Base-by-base conservation (phyloP, 129 eudicot genomes). In the Chrysanthemum lavandulifolium region DNA sequence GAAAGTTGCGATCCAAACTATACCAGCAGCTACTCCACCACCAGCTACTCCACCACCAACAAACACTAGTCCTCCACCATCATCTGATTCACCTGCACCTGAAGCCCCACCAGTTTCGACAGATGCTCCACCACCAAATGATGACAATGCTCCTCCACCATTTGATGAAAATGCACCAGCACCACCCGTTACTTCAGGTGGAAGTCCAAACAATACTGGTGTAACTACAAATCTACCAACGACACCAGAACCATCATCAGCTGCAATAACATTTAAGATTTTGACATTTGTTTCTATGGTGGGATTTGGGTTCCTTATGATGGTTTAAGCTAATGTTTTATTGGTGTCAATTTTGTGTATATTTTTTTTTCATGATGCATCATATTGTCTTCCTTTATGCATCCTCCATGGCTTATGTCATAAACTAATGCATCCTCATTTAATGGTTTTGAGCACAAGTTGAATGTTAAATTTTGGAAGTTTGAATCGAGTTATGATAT, bases 1-100 rank as follows among this genome's bases (percentile, higher is more conserved):
- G 98, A 90, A 93, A 74, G 53, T 94, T 19, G 81, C 76, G 66
- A 76, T 90, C 57, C 65, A 73, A 59, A 82, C 86, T 2, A 54
- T 76, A 33, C 81, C 88, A 8, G 68, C 47, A 40, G n/a, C n/a
- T n/a, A n/a, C n/a, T n/a, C n/a, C n/a, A n/a, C n/a, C n/a, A n/a
- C n/a, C n/a, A n/a, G 47, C 91, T 73, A 8, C 21, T 21, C 13
- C 81, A 16, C 73, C 88, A 25, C 49, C 77, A 27, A 0, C 75
- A 11, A 2, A 68, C 48, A 4, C 76, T 25, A 16, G 25, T 11
- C 9, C 76, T 36, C 50, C 80, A 4, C 8, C 55, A 2, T 10
- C 73, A 11, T 64, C 80, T 7, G 3, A 31, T 13, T 12, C 73
- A 13, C 77, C 88, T 6, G 18, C 76, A 48, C 48, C 76, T 4